Evolutionary conservation across 148 eudicot species (phyloP), one percentile per base, ranked within the genome.

Genomic region (Fagopyrum homotropicum): DNA sequence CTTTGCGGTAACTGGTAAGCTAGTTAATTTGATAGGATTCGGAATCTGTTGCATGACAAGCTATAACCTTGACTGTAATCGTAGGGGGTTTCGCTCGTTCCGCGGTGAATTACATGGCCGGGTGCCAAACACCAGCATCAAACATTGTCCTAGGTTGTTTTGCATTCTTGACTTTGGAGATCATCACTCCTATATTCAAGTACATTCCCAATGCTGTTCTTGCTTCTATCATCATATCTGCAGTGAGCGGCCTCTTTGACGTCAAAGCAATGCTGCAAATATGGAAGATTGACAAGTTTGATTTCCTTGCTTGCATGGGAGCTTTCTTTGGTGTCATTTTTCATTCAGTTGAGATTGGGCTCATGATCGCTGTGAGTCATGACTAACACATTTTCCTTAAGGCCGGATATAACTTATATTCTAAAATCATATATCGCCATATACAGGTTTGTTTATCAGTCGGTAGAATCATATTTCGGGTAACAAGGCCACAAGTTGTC

Each of bases 301-400:
- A 83, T 49, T 85, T 85, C 14, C 47, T 85, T 72, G 88, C 86
- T 44, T 83, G 85, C 73, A 79, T 83, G 84, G 85, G 88, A 75
- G 88, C 88, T 51, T 81, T 85, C 81, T 81, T 85, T 60, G 88
- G 88, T 3, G 86, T 85, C 6, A 80, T 85, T 45, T 85, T 85
- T 70, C 64, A 43, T 54, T 76, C 81, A 16, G 86, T 85, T 11
- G 84, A 85, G 70, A 83, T 77, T 16, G 88, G 88, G 49, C 88
- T 85, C 52, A 29, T 51, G 55, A 51, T 51, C 8, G 11, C 55
- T 51, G 11, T 51, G 10, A 51, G 55, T 49, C 2, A 35, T 2
- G 40, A 1, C 2, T 2, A 35, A 49, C 5, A 49, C 52, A 49
- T 49, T 35, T 35, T 35, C 40, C 40, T 35, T 1, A 35, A 1